Base-by-base conservation (phyloP, 148 eudicot genomes). In the Silene uniflora region DNA sequence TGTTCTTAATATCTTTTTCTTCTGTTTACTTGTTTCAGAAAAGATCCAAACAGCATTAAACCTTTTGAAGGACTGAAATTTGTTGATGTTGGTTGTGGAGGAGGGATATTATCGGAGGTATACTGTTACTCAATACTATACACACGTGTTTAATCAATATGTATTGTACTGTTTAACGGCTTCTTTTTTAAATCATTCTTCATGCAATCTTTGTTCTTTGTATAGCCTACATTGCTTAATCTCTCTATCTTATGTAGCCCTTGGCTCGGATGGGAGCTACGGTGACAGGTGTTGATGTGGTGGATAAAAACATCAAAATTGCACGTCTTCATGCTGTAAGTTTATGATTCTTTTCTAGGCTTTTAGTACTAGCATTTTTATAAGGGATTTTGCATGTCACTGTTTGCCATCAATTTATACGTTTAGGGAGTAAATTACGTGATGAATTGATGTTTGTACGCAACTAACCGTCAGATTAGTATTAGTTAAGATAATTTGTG, bases 31-130 rank as follows among this genome's bases (percentile, higher is more conserved):
- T 85, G 73, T 83, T 85, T 76, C 89, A 93, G 98, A 72, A 93
- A 84, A 85, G 97, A 93, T 84, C 95, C 89, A 73, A 46, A 78
- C 64, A 84, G 87, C 83, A 78, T 90, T 73, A 84, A 91, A 81
- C 98, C 98, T 32, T 90, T 94, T 82, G 98, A 90, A 87, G 98
- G 97, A 72, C 73, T 94, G 78, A 91, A 88, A 62, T 83, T 91
- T 82, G 82, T 89, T 22, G 98, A 94, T 84, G 93, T 94, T 81
- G 98, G 98, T 63, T 94, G 97, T 85, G 98, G 98, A 83, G 98
- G 98, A 80, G 98, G 98, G 59, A 89, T 94, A 76, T 62, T 94
- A 65, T 91, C 98, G 75, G 98, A 91, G 97, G 98, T 91, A 84
- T 75, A 46, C 19, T 24, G 42, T 63, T 71, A 7, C 62, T 62